Evolutionary conservation across 805 yeast species (phyloP).

Genomic region (Ogataea sp.): DNA sequence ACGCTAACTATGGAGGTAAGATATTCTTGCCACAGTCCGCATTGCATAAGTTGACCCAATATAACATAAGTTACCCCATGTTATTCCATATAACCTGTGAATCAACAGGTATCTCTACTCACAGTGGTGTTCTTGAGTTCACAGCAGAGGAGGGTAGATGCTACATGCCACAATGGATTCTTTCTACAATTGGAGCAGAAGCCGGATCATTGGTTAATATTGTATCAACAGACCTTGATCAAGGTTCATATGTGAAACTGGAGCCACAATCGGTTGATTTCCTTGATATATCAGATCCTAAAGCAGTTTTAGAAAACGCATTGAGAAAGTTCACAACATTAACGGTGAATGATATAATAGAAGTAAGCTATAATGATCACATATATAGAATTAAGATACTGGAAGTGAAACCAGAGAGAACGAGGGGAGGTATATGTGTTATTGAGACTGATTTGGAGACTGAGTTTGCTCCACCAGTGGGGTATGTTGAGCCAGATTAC

Average conservation of each 20-base stretch:
- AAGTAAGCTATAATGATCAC: slow-evolving; percentile 74
- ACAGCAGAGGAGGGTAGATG: slow-evolving; percentile 96
- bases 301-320: slow-evolving; percentile 92
- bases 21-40: slow-evolving; percentile 93
- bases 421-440: slow-evolving; percentile 71
- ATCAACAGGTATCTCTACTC: slow-evolving; percentile 49
- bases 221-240: slow-evolving; percentile 68
- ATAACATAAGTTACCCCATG: slow-evolving; percentile 95
- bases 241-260: slow-evolving; percentile 82
- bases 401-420: slow-evolving; percentile 75
- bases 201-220: slow-evolving; percentile 81
- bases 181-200: slow-evolving; percentile 59
- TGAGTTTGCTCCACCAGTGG: slow-evolving; percentile 98
- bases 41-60: slow-evolving; percentile 76
- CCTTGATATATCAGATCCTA: slow-evolving; percentile 89
- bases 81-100: slow-evolving; percentile 73
- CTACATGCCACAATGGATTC: slow-evolving; percentile 95
- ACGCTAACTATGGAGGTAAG: slow-evolving; percentile 90
- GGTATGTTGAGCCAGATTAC: slow-evolving; percentile 89
- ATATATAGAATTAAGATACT: slow-evolving; percentile 73
- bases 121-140: slow-evolving; percentile 93
- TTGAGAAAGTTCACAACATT: slow-evolving; percentile 84
- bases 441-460: slow-evolving; percentile 96
- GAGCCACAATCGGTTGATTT: slow-evolving; percentile 95
- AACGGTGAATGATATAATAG: slow-evolving; percentile 77